phyloP scores from a whole-genome alignment of 2,329 filamentous ascomycete genomes.

The Colletotrichum tanaceti region DNA sequence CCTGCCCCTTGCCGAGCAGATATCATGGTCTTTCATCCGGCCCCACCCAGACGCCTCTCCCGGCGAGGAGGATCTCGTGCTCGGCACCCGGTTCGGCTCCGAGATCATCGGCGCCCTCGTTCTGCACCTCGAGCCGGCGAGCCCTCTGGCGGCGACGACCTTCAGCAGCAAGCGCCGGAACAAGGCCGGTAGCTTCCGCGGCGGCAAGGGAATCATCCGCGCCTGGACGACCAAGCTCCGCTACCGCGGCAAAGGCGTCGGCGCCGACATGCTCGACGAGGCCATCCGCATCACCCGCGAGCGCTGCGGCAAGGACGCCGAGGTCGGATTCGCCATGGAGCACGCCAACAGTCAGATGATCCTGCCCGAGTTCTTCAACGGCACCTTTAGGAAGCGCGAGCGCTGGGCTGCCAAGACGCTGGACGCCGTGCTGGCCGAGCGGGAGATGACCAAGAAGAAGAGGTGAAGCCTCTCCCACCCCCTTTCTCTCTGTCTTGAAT shows the following conservation, averaged over 20 bases:
- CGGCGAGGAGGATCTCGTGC: slow-evolving; percentile 63
- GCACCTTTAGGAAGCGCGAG: slow-evolving; percentile 69
- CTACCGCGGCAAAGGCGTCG: slow-evolving; percentile 79
- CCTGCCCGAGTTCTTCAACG: slow-evolving; percentile 72
- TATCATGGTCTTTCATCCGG: slow-evolving; percentile 73
- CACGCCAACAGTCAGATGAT: slow-evolving; percentile 80
- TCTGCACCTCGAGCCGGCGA: slow-evolving; percentile 68
- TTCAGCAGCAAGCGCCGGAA: slow-evolving; percentile 49
- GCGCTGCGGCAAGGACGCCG: slow-evolving; percentile 74
- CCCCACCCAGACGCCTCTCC: slow-evolving; percentile 46
- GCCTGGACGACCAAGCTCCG: slow-evolving; percentile 82
- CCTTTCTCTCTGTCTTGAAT: not conserved
- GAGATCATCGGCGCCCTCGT: slow-evolving; percentile 79
- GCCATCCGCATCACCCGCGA: slow-evolving; percentile 76
- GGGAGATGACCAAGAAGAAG: slow-evolving; percentile 61
- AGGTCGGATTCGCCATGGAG: slow-evolving; percentile 78
- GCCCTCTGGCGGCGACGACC: slow-evolving; percentile 38
- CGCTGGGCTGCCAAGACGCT: slow-evolving; percentile 65
- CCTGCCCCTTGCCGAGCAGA: slow-evolving; percentile 68
- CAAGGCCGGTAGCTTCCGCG: slow-evolving; percentile 57
- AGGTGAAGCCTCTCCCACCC: slow-evolving; percentile 48
- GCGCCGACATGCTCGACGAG: slow-evolving; percentile 77
- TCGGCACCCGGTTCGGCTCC: slow-evolving; percentile 75
- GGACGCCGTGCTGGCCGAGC: slow-evolving; percentile 62
- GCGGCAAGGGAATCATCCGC: slow-evolving; percentile 77